Conservation (phyloP, 73 alveolate genomes). For the Blepharisma stoltei region DNA sequence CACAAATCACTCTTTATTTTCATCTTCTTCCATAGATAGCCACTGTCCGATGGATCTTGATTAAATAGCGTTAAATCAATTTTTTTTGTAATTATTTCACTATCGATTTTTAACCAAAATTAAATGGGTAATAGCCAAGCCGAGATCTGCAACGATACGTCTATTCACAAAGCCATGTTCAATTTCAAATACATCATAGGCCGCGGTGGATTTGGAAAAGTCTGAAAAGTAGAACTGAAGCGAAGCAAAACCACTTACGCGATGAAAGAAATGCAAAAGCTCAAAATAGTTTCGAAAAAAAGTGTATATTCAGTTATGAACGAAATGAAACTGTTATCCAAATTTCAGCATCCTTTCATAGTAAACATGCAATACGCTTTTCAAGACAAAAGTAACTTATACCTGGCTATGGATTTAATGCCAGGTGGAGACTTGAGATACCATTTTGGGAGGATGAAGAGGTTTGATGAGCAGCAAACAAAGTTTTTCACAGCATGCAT, state of each 20-base stretch:
- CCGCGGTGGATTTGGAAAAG: slow-evolving; percentile 44
- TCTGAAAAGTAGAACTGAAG: slow-evolving; percentile 36
- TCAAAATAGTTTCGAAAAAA: slow-evolving; percentile 41
- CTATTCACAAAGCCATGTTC: slow-evolving; percentile 15
- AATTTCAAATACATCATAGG: slow-evolving; percentile 39
- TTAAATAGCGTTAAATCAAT: too few relatives aligned
- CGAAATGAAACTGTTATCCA: slow-evolving; percentile 51
- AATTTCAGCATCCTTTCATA: slow-evolving; percentile 56
- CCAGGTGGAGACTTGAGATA: slow-evolving; percentile 65
- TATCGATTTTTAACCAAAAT: too few relatives aligned
- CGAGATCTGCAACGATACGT: too few relatives aligned
- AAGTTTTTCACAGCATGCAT: slow-evolving; percentile 53
- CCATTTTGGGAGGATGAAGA: slow-evolving; percentile 33
- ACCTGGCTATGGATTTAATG: slow-evolving; percentile 43
- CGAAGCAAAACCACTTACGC: slow-evolving; percentile 45
- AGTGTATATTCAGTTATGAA: slow-evolving; percentile 49
- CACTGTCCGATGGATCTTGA: too few relatives aligned
- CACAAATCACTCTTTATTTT: too few relatives aligned
- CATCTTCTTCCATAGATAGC: too few relatives aligned
- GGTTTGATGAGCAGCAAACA: slow-evolving; percentile 40
- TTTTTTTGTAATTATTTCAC: too few relatives aligned
- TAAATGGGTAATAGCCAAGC: too few relatives aligned
- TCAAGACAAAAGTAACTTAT: slow-evolving; percentile 48
- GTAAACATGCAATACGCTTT: slow-evolving; percentile 65
- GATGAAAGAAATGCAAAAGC: slow-evolving; percentile 47